phyloP scores from a whole-genome alignment of 148 eudicot genomes.

The Simmondsia chinensis region DNA sequence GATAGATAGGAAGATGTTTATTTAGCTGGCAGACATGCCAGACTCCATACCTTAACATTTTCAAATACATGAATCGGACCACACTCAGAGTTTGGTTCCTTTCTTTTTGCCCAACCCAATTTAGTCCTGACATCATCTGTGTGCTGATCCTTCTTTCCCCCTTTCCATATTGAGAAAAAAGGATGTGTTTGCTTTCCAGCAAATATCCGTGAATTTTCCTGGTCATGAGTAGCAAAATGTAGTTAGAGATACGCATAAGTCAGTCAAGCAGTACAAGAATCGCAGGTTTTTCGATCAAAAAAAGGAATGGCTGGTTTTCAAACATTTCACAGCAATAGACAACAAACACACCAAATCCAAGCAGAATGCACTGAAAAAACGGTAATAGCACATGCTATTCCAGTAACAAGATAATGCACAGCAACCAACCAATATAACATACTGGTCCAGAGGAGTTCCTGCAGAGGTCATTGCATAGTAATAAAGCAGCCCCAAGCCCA shows the following conservation, averaged over 20 bases:
- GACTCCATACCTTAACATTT: conserved; percentile 45
- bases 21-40: conserved; percentile 3
- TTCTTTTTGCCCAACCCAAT: conserved; percentile 23
- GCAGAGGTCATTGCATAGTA: too few species aligned
- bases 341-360: neutral
- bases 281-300: too few species aligned
- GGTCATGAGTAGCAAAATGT: too few species aligned
- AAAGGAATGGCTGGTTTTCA: too few species aligned
- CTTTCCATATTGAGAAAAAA: conserved; percentile 62
- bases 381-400: neutral
- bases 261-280: too few species aligned
- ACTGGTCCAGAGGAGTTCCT: too few species aligned
- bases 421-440: conserved; percentile 1
- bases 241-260: too few species aligned
- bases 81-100: conserved; percentile 27
- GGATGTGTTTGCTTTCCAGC: conserved; percentile 86
- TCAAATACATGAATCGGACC: conserved; percentile 87
- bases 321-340: neutral
- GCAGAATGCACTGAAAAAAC: conserved; percentile 3
- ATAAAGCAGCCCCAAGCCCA: too few species aligned
- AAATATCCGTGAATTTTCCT: conserved; percentile 89
- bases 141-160: conserved; percentile 43
- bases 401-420: neutral
- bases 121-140: conserved; percentile 26
- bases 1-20: too few species aligned